Conservation (phyloP, 441 rosid genomes). For the Croton setiger region DNA sequence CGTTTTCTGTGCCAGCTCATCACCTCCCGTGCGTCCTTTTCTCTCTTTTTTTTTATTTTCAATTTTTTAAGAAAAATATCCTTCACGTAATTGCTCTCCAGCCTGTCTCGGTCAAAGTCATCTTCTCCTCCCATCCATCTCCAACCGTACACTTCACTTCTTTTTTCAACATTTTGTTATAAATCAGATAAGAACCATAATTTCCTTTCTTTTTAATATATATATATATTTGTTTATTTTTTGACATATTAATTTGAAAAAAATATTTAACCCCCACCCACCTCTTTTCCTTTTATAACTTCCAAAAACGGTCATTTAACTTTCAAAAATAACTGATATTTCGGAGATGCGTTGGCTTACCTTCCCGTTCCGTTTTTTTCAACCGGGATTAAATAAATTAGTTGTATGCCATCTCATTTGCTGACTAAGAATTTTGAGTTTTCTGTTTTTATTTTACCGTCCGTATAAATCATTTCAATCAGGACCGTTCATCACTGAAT, state of each 20-base stretch:
- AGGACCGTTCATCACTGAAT: not conserved
- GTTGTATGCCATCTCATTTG: not conserved
- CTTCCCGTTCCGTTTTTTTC: not conserved
- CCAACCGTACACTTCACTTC: constrained; percentile 11
- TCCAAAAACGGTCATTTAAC: constrained; percentile 32
- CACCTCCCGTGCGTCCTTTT: constrained; percentile 44
- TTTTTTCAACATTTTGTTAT: not conserved
- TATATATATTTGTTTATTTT: not conserved
- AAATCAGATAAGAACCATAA: constrained; percentile 13
- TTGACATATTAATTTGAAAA: not conserved
- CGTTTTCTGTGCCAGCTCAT: constrained; percentile 44
- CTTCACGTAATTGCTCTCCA: constrained; percentile 36
- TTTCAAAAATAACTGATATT: constrained; percentile 7
- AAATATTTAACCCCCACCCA: not conserved
- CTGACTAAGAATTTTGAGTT: not conserved
- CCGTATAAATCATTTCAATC: not conserved
- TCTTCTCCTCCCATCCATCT: constrained; percentile 10
- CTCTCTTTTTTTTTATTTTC: constrained; percentile 1
- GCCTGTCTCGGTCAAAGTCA: constrained; percentile 59
- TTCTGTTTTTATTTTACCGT: not conserved
- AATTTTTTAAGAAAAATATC: not conserved
- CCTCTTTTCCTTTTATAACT: constrained; percentile 12
- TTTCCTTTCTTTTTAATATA: not conserved
- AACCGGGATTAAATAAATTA: not conserved
- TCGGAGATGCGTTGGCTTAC: not conserved